Percentiles rank a stretch among this genome's conserved stretches.
phyloP scores from a whole-genome alignment of 805 yeast genomes.

The Starmerella tilneyi region DNA sequence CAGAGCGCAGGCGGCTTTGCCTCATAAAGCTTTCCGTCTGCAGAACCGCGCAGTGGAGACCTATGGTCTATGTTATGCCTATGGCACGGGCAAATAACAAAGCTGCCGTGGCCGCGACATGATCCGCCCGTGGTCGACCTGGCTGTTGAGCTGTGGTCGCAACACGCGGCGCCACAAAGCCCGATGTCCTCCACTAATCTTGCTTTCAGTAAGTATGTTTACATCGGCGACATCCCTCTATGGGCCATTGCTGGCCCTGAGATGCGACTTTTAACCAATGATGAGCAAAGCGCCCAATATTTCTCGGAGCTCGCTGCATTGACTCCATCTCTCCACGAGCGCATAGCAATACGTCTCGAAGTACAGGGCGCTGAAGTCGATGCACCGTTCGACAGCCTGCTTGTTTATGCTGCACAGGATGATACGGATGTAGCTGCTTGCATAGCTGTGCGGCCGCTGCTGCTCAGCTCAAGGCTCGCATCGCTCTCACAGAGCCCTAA shows the following conservation, averaged over 20 bases:
- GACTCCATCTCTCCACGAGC: not conserved
- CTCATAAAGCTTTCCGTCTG: too few relatives aligned
- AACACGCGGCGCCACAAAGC: not conserved
- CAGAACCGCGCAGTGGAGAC: too few relatives aligned
- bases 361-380: not conserved
- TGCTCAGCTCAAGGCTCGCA: not conserved
- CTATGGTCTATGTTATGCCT: constrained; percentile 13
- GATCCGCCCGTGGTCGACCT: constrained; percentile 7
- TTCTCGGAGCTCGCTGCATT: constrained; percentile 21
- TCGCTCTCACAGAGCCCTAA: constrained; percentile 1
- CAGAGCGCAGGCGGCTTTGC: too few relatives aligned
- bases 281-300: constrained; percentile 8
- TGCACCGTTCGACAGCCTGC: constrained; percentile 14
- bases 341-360: constrained; percentile 1
- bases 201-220: constrained; percentile 12
- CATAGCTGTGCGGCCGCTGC: constrained; percentile 17
- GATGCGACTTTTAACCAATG: constrained; percentile 17
- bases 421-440: constrained; percentile 4
- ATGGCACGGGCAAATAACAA: constrained; percentile 19
- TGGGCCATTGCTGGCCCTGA: constrained; percentile 22
- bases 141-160: constrained; percentile 15
- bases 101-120: constrained; percentile 20
- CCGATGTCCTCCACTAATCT: not conserved
- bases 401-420: constrained; percentile 17
- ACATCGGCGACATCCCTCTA: constrained; percentile 15